Percentiles rank a stretch among this genome's conserved stretches.
Evolutionary conservation across 2,329 filamentous ascomycete species (phyloP).

Genomic region (Trichophyton simii): DNA sequence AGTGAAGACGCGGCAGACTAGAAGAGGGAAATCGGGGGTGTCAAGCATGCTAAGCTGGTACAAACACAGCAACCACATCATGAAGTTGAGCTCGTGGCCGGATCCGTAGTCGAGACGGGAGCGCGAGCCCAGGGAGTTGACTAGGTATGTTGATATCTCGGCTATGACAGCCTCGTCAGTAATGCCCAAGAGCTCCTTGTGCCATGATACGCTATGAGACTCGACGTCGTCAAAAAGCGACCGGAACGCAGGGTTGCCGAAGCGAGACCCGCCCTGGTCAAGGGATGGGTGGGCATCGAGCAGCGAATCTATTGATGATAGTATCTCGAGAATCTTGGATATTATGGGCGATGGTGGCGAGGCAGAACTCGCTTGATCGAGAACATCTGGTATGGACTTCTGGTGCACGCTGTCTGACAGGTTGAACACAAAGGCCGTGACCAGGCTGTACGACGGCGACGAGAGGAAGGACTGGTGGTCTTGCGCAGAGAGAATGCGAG

Average conservation of each 20-base stretch:
- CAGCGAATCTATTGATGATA: constrained; percentile 56
- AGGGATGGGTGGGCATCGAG: constrained; percentile 62
- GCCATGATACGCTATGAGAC: constrained; percentile 30
- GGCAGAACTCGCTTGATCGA: constrained; percentile 38
- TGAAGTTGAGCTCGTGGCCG: constrained; percentile 93
- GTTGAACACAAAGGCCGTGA: constrained; percentile 74
- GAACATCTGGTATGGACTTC: constrained; percentile 50
- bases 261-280: constrained; percentile 77
- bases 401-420: constrained; percentile 71
- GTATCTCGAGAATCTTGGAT: constrained; percentile 52
- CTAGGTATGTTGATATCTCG: constrained; percentile 69
- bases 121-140: constrained; percentile 73
- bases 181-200: constrained; percentile 29
- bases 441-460: constrained; percentile 61
- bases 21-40: constrained; percentile 53
- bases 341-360: constrained; percentile 45
- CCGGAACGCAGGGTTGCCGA: constrained; percentile 88
- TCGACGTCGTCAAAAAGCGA: constrained; percentile 52
- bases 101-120: constrained; percentile 90
- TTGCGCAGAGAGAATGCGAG: constrained; percentile 65
- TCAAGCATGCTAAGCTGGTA: constrained; percentile 61
- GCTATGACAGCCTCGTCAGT: constrained; percentile 40
- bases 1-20: constrained; percentile 67
- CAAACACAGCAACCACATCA: constrained; percentile 91
- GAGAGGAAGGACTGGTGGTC: constrained; percentile 73